Evolutionary conservation across 352 stramenopile species (phyloP), one percentile per base, ranked within the genome.

Genomic region (Phytophthora citrophthora): DNA sequence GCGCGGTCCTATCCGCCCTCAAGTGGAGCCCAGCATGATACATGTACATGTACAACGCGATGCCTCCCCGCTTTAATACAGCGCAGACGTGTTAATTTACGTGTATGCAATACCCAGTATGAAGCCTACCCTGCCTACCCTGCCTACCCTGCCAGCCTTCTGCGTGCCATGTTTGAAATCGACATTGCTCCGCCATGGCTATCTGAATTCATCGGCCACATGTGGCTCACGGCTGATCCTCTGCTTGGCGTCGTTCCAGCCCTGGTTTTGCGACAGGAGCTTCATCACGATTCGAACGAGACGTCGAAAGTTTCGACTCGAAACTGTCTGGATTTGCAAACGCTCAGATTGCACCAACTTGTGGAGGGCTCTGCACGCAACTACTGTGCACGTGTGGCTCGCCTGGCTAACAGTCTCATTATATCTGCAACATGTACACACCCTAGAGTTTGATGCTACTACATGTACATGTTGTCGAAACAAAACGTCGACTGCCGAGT

Each of bases 191-290:
- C 29, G 9, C 7, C 6, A 29, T 8, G 26, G 5, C 26, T 9
- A 29, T 32, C 44, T 50, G 44, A 50, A 50, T 50, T 50, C 29
- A 31, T 32, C 44, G 9, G 36, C 27, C 54, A 46, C 54, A 54
- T 45, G 40, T 40, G 23, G 24, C 39, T 12, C 39, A 45, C 39
- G 16, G 8, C 13, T 13, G 47, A 57, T 56, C 34, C 31, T 61
- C 31, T 38, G 58, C 58, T 64, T 57, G 29, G 20, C 56, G 27
- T 65, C 39, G 51, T 41, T 49, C 12, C 23, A 60, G 48, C 47
- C 39, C 58, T 66, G 58, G 13, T 55, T 66, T 66, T 66, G 58
- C 50, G 41, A 59, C 49, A 26, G 39, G 7, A 60, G 36, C 45
- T 40, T 16, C 15, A 52, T 52, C 45, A 52, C 31, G 45, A 27